These are phyloP conservation scores for Rhodocollybia butyracea DNA, from an alignment of 768 basidiomycete genomes.

Conservation along the genomic window DNA sequence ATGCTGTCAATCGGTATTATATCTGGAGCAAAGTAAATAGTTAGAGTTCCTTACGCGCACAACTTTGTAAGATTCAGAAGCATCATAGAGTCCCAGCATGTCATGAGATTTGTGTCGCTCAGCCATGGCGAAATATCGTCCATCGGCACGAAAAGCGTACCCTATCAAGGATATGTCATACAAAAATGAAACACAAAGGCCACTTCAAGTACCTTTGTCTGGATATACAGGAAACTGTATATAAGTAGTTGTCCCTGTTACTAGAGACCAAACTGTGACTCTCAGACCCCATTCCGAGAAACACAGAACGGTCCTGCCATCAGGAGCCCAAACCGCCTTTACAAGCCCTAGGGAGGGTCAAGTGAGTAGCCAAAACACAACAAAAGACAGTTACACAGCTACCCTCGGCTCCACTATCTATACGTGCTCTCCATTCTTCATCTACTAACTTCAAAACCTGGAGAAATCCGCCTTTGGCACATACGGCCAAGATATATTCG, in stretches of 20 bases:
- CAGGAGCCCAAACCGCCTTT: conserved; percentile 88
- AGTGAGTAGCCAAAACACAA: not conserved
- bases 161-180: conserved; percentile 36
- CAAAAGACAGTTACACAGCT: not conserved
- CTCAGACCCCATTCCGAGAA: conserved; percentile 92
- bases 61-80: conserved; percentile 62
- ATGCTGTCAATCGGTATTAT: conserved; percentile 48
- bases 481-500: conserved; percentile 80
- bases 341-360: conserved; percentile 53
- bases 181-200: not conserved
- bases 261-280: conserved; percentile 82
- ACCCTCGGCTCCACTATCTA: conserved; percentile 80
- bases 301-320: conserved; percentile 78
- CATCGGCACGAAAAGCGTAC: conserved; percentile 76
- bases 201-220: conserved; percentile 56
- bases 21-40: not conserved
- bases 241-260: conserved; percentile 70
- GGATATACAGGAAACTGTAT: conserved; percentile 85
- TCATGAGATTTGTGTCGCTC: conserved; percentile 92
- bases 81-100: conserved; percentile 82
- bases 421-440: conserved; percentile 73
- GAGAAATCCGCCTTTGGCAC: conserved; percentile 65
- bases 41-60: conserved; percentile 52
- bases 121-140: conserved; percentile 79
- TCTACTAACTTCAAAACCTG: conserved; percentile 79